Evolutionary conservation across 2,329 filamentous ascomycete genomes (phyloP).

Genomic region (Pseudogymnoascus destructans): DNA sequence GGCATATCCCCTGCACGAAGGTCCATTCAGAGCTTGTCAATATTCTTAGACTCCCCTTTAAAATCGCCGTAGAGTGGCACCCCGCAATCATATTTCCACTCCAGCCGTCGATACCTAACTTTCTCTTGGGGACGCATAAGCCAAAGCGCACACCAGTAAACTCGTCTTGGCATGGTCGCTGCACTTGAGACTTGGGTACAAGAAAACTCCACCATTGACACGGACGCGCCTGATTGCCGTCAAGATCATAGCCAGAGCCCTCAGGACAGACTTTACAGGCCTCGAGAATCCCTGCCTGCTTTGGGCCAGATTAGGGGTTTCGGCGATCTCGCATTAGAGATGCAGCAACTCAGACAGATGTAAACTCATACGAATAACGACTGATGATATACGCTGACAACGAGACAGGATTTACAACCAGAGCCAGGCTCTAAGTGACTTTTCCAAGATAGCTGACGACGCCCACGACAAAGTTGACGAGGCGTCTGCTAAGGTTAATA

Average conservation of each 20-base stretch:
- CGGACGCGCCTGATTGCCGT: neutral
- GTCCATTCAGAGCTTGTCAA: too few species aligned
- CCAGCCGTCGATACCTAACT: too few species aligned
- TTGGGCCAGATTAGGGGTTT: neutral
- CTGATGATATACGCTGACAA: neutral
- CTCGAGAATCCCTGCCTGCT: neutral
- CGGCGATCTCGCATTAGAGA: neutral
- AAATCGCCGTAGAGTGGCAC: too few species aligned
- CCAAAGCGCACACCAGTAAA: too few species aligned
- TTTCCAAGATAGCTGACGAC: neutral
- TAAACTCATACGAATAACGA: neutral
- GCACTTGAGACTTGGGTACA: neutral
- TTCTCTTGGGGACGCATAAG: too few species aligned
- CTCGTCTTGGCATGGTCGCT: too few species aligned
- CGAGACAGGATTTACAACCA: neutral
- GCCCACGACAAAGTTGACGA: neutral
- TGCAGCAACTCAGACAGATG: neutral
- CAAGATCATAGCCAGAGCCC: neutral
- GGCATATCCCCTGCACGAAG: too few species aligned
- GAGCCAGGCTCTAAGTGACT: neutral
- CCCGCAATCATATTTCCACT: too few species aligned
- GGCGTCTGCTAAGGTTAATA: neutral
- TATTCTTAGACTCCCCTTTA: too few species aligned
- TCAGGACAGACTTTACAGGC: neutral
- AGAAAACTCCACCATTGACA: neutral